Base-by-base conservation (phyloP, 2,329 filamentous ascomycete genomes). In the Rhexocercosporidium sp. region DNA sequence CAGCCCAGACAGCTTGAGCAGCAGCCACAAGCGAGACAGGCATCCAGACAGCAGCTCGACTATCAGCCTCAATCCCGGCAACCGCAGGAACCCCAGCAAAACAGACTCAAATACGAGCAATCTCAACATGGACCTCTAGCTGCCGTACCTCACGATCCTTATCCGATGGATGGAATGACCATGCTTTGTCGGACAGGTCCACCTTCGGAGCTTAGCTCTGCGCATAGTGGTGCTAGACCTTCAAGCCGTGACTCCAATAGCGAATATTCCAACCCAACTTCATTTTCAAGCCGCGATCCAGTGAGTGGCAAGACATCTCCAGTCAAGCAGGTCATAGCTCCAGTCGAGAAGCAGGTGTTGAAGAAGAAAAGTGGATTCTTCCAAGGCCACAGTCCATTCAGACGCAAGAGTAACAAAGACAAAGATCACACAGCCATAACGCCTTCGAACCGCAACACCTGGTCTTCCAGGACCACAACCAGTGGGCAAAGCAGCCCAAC, bases 81-180 rank as follows among this genome's bases (percentile, higher is more conserved):
- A 41, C 66, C 71, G 67, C 66, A 69, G 34, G 70, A 73, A 62
- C n/a, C 57, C 16, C 70, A 73, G 53, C 67, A 62, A 39, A 68
- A 62, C 18, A 72, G 66, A 56, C 66, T 71, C 6, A 64, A 65
- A 16, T 76, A 75, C 59, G 74, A 75, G 12, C 71, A 74, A 66
- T 62, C 71, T 59, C 89, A 94, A 70, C 85, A 87, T 73, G 86
- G 85, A 3, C 85, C 89, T 27, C 87, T 92, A 67, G 84, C 89
- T 3, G 81, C 88, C 16, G 87, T 97, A 2, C 94, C 95, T 16
- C 94, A 97, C 75, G 96, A 98, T 74, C 93, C 96, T 11, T 97
- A 97, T 77, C 94, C 95, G 0, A 88, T 91, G 78, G 95, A 98
- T 77, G 95, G 94, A 4, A 98, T 98, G 94, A 97, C 95, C 0